These are phyloP conservation scores for Curvularia sp. DNA, from an alignment of 2,329 filamentous ascomycete species.

Conservation along the genomic window DNA sequence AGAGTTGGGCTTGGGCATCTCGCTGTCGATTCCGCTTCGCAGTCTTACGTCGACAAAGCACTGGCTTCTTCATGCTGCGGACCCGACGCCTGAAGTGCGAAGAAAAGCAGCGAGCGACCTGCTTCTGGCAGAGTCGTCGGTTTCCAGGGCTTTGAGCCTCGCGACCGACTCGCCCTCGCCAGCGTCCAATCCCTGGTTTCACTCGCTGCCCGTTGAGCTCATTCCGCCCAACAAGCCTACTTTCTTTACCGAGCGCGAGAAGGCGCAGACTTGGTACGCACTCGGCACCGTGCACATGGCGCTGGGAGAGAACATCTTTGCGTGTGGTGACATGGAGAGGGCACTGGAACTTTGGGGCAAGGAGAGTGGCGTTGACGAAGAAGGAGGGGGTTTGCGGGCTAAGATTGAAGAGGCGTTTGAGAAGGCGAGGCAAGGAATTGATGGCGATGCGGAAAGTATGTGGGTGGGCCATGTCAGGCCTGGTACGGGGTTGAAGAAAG, in stretches of 20 bases:
- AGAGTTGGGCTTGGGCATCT: slow-evolving; percentile 35
- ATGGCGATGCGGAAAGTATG: slow-evolving; percentile 36
- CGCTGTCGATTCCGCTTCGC: slow-evolving; percentile 27
- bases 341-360: slow-evolving; percentile 31
- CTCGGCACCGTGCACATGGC: slow-evolving; percentile 38
- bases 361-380: slow-evolving; percentile 7
- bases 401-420: slow-evolving; percentile 38
- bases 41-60: slow-evolving; percentile 13
- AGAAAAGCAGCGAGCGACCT: slow-evolving; percentile 26
- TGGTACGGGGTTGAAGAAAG: slow-evolving; percentile 33
- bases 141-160: slow-evolving; percentile 37
- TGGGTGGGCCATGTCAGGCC: slow-evolving; percentile 37
- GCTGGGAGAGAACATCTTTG: slow-evolving; percentile 44
- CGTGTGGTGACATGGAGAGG: slow-evolving; percentile 45
- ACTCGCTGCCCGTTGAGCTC: slow-evolving; percentile 38
- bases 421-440: slow-evolving; percentile 38
- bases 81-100: background rate
- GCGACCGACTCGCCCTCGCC: slow-evolving; percentile 40
- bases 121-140: slow-evolving; percentile 33
- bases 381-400: slow-evolving; percentile 14
- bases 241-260: slow-evolving; percentile 41
- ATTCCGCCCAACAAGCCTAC: slow-evolving; percentile 42
- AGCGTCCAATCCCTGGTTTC: slow-evolving; percentile 40
- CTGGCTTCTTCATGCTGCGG: slow-evolving; percentile 26
- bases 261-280: slow-evolving; percentile 41